These are phyloP conservation scores for Capsella rubella DNA, from an alignment of 441 rosid genomes.

Conservation along the genomic window DNA sequence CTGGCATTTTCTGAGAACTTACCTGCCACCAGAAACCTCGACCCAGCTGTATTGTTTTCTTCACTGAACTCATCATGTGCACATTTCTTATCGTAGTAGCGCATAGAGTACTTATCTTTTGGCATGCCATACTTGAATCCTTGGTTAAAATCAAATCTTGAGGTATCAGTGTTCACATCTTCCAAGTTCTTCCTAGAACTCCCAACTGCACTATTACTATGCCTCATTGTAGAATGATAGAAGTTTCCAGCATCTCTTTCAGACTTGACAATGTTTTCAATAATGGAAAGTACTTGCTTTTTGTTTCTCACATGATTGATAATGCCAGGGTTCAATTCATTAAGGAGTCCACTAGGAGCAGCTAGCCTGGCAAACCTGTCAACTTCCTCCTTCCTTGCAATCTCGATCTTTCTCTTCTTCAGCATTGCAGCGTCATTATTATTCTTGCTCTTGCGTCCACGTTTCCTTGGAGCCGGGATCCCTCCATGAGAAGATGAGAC, in stretches of 20 bases:
- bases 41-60: slow-evolving; percentile 51
- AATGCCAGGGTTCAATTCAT: slow-evolving; percentile 89
- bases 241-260: slow-evolving; percentile 49
- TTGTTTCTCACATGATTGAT: slow-evolving; percentile 93
- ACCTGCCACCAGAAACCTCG: slow-evolving; percentile 54
- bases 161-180: slow-evolving; percentile 21
- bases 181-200: slow-evolving; percentile 37
- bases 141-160: slow-evolving; percentile 44
- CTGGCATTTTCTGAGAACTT: slow-evolving; percentile 60
- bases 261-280: slow-evolving; percentile 79
- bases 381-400: slow-evolving; percentile 81
- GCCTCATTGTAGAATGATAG: slow-evolving; percentile 53
- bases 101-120: slow-evolving; percentile 37
- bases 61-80: slow-evolving; percentile 43
- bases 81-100: slow-evolving; percentile 41
- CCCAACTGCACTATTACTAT: slow-evolving; percentile 43
- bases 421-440: slow-evolving; percentile 36
- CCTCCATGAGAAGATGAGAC: slow-evolving; percentile 88
- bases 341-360: slow-evolving; percentile 93
- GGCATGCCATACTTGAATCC: slow-evolving; percentile 44
- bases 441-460: slow-evolving; percentile 70
- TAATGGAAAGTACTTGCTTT: slow-evolving; percentile 95
- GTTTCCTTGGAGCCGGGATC: slow-evolving; percentile 81
- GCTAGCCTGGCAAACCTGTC: slow-evolving; percentile 83
- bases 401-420: slow-evolving; percentile 74